Base-by-base conservation (phyloP, 2,329 filamentous ascomycete species). In the Neospermospora avenae region DNA sequence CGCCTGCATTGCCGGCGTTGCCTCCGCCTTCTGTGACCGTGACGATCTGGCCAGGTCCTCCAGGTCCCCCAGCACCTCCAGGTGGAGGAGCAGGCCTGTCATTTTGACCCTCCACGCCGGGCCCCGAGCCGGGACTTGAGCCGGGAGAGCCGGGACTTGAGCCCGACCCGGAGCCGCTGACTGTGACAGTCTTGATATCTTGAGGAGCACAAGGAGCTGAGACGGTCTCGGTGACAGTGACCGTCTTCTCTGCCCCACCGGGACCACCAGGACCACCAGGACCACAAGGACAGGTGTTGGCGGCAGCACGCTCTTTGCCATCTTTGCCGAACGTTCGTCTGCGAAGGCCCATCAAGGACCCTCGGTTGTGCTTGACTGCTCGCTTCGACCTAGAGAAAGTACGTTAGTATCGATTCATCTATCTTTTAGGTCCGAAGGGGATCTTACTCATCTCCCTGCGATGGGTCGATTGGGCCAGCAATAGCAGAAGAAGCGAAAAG, bases 401-500 rank as follows among this genome's bases (percentile, higher is more conserved):
- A 31, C 14, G 18, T 51, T 22, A 51, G 46, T 22, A n/a, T 51
- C 14, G n/a, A 11, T 4, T 34, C 10, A 2, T 37, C 3, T 25
- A 11, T n/a, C 10, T 6, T 18, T 20, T 4, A 46, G 35, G 28
- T 10, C 11, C 11, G 11, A 53, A 24, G 18, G 22, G 39, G 31
- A 28, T 35, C 48, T 51, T 51, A 51, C 48, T 55, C 57, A 49
- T 59, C 51, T 58, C 42, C 45, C 39, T 54, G 59, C 48, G 46
- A 41, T 55, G 49, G 49, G 39, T 64, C 56, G 45, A 62, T 59
- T 60, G 62, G 58, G 35, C 60, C 63, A 59, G 63, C 65, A 63
- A 66, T 53, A 59, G 59, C 54, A 52, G 57, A 56, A 59, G 63
- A 62, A 56, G 63, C 59, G 25, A 60, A 67, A 61, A 68, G 55